A percentile compares a stretch with the other conserved stretches of the same genome.
These are phyloP conservation scores for Penicillium herquei DNA, from an alignment of 495 filamentous ascomycete genomes.

Conservation along the genomic window DNA sequence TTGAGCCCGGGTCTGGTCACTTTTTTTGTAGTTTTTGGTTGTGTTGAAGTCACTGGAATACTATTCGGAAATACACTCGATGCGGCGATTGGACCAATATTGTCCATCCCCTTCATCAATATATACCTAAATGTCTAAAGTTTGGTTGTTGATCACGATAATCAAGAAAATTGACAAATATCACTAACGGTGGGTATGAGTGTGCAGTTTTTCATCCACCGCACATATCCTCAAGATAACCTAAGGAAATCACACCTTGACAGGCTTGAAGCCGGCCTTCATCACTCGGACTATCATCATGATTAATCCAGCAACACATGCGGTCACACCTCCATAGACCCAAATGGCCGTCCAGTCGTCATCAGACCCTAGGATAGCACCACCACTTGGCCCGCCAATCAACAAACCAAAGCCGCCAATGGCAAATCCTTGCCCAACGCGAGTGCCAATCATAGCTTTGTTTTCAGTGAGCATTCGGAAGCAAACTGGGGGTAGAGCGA, in stretches of 20 bases:
- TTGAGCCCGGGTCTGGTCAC: too few relatives aligned
- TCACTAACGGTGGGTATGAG: too few relatives aligned
- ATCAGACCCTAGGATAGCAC: constrained; percentile 35
- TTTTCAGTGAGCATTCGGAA: constrained; percentile 15
- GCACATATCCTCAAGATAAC: neutral
- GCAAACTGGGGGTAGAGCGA: constrained; percentile 30
- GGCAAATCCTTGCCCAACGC: constrained; percentile 33
- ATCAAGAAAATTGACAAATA: too few relatives aligned
- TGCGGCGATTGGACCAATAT: too few relatives aligned
- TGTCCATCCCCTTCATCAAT: too few relatives aligned
- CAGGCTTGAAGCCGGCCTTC: neutral
- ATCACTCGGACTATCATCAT: neutral
- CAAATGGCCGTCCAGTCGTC: constrained; percentile 14
- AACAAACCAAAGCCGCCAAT: constrained; percentile 26
- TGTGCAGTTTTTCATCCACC: too few relatives aligned
- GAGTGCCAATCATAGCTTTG: constrained; percentile 29
- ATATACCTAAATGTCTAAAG: too few relatives aligned
- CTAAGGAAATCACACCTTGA: neutral
- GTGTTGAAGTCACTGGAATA: too few relatives aligned
- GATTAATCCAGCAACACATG: constrained; percentile 8
- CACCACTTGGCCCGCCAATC: constrained; percentile 31
- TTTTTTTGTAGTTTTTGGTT: too few relatives aligned
- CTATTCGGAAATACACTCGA: too few relatives aligned
- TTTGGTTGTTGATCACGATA: too few relatives aligned
- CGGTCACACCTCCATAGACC: constrained; percentile 15